These are phyloP conservation scores for Paraleonurus japonicus DNA, from an alignment of 257 asterid species.

Conservation along the genomic window DNA sequence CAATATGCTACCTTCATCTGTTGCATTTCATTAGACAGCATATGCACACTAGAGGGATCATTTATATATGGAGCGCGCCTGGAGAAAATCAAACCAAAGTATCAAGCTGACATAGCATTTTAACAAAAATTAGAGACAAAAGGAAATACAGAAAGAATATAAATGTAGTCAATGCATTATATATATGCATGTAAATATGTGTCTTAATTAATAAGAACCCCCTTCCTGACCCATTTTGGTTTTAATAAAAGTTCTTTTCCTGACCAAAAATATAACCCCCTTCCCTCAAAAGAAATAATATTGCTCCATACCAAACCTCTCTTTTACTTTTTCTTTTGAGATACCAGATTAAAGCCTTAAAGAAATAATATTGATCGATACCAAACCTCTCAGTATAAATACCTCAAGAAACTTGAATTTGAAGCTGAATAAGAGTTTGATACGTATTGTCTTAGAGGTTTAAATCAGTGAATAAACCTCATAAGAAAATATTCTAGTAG, in stretches of 20 bases:
- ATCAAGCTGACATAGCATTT: constrained; percentile 9
- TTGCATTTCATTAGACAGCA: constrained; percentile 34
- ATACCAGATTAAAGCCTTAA: too few relatives aligned
- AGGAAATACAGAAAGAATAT: background rate
- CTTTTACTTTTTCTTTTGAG: too few relatives aligned
- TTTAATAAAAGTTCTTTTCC: too few relatives aligned
- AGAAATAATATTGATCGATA: too few relatives aligned
- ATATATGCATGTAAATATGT: background rate
- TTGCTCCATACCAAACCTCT: too few relatives aligned
- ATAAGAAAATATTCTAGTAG: background rate
- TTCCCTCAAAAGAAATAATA: background rate
- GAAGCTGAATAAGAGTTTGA: background rate
- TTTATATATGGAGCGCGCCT: constrained; percentile 37
- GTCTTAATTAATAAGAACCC: background rate
- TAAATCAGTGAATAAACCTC: background rate
- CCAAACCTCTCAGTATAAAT: too few relatives aligned
- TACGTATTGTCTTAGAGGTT: background rate
- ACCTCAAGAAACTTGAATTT: too few relatives aligned
- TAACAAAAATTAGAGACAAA: background rate
- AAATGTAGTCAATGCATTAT: too few relatives aligned
- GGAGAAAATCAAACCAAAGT: constrained; percentile 26
- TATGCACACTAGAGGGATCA: constrained; percentile 32
- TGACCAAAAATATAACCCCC: too few relatives aligned
- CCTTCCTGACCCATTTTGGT: too few relatives aligned
- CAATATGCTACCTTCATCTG: constrained; percentile 40